A percentile compares a stretch with the other conserved stretches of the same genome.
phyloP scores from a whole-genome alignment of 2,329 filamentous ascomycete genomes.

The Pyrenophora seminiperda region DNA sequence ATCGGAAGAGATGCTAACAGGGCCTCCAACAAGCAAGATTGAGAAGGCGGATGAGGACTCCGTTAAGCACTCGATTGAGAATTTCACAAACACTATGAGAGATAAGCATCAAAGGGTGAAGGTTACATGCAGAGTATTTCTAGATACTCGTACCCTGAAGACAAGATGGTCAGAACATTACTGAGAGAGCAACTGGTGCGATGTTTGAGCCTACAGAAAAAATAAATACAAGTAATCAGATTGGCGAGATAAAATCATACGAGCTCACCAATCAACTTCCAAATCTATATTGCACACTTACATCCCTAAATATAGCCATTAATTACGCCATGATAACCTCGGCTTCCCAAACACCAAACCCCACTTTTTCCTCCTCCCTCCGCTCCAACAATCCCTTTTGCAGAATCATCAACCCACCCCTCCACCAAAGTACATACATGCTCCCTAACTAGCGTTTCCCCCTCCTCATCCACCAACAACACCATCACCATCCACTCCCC shows the following conservation, averaged over 20 bases:
- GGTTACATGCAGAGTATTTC: not conserved
- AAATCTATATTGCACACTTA: not conserved
- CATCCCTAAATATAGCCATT: not conserved
- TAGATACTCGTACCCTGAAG: too few species aligned
- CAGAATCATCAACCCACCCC: conserved; percentile 2
- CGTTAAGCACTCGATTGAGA: not conserved
- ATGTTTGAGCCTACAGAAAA: too few species aligned
- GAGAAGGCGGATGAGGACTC: not conserved
- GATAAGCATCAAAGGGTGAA: not conserved
- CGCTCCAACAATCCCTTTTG: not conserved
- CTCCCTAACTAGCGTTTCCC: not conserved
- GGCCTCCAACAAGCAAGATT: not conserved
- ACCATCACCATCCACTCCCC: conserved; percentile 19
- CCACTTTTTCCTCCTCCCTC: not conserved
- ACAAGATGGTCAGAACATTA: too few species aligned
- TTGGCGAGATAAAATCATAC: too few species aligned
- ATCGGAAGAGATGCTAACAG: not conserved
- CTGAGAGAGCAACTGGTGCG: too few species aligned
- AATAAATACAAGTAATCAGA: too few species aligned
- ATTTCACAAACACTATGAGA: not conserved
- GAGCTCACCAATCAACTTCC: not conserved
- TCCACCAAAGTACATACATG: conserved; percentile 7
- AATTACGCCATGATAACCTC: conserved; percentile 4
- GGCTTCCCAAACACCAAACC: conserved; percentile 6
- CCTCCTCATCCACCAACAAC: conserved; percentile 9